These are phyloP conservation scores for Yarrowia sp. DNA, from an alignment of 805 yeast species.

Conservation along the genomic window DNA sequence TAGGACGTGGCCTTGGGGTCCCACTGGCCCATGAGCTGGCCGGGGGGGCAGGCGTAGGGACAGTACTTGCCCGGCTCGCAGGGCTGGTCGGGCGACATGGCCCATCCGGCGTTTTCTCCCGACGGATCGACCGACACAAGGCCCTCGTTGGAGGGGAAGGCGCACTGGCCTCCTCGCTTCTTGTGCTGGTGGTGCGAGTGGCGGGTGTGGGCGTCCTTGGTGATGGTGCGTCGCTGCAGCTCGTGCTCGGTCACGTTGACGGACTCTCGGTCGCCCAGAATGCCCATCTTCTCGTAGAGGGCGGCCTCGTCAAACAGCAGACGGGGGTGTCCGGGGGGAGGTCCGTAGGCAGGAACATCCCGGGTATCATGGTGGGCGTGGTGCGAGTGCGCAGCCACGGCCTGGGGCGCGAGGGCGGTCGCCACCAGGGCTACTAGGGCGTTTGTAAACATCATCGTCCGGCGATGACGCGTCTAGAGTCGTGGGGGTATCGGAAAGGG, in stretches of 20 bases:
- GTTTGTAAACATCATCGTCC: slow-evolving; percentile 33
- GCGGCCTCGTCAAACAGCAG: slow-evolving; percentile 27
- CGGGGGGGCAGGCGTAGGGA: slow-evolving; percentile 92
- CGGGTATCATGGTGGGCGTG: slow-evolving; percentile 30
- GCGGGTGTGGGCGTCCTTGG: slow-evolving; percentile 3
- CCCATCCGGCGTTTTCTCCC: slow-evolving; percentile 82
- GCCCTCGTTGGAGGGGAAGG: slow-evolving; percentile 71
- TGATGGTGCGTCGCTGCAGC: slow-evolving; percentile 4
- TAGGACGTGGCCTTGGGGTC: slow-evolving; percentile 76
- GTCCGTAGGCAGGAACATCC: background rate
- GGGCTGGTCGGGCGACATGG: slow-evolving; percentile 73
- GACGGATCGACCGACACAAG: slow-evolving; percentile 70
- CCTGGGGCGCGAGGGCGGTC: slow-evolving; percentile 21
- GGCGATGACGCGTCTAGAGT: slow-evolving; percentile 33
- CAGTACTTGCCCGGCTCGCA: slow-evolving; percentile 83
- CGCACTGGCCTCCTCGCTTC: slow-evolving; percentile 53
- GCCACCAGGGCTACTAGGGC: slow-evolving; percentile 27
- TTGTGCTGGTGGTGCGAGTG: slow-evolving; percentile 35
- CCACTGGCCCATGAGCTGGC: slow-evolving; percentile 89
- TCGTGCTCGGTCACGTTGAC: slow-evolving; percentile 23
- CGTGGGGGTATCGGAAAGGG: background rate
- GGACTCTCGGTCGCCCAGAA: slow-evolving; percentile 17
- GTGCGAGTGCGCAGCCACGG: slow-evolving; percentile 13
- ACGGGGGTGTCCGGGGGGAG: slow-evolving; percentile 17
- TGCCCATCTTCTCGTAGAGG: slow-evolving; percentile 25